Base-by-base conservation (phyloP, 2,329 filamentous ascomycete species). In the Beauveria medogensis region DNA sequence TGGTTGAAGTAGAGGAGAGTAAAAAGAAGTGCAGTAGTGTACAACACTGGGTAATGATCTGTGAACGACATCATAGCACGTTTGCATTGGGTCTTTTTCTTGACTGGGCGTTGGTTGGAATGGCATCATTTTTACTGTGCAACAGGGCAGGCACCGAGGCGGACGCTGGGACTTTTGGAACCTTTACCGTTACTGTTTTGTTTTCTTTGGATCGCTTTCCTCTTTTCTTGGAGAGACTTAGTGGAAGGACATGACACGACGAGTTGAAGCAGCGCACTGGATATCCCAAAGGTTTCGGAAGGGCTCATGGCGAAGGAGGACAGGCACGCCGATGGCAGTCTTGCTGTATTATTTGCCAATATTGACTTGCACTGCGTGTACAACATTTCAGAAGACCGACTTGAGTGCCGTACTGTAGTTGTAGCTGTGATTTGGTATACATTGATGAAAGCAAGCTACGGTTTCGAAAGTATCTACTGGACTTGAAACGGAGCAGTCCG, bases 21-120 rank as follows among this genome's bases (percentile, higher is more conserved):
- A 54, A 44, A 24, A 24, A 24, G 22, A 28, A 43, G 34, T 43
- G 26, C 55, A 53, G 34, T 18, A 48, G 41, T 46, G 58, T 41
- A 47, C 22, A 24, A 22, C 41, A 54, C 47, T 52, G 26, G 56
- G 41, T 61, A 30, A 61, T 51, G 52, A 51, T 50, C 51, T 55
- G 52, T 55, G 52, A 52, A 61, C 44, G 59, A 50, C 59, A 61
- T 61, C 51, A 61, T 55, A 50, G 51, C 59, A 61, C 50, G 43
- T 61, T 59, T 61, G 44, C 59, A 61, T 61, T 48, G 59, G 51
- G 10, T 46, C 14, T 34, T 52, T 16, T 34, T 26, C 41, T 55
- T 55, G 50, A 26, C 46, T 34, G 20, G 59, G 59, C 52, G 52
- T 55, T 61, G 16, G 18, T 41, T 48, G 52, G 58, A 34, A 50